Evolutionary conservation across 139 green algal species (phyloP).

Genomic region (Mesotaenium endlicherianum): DNA sequence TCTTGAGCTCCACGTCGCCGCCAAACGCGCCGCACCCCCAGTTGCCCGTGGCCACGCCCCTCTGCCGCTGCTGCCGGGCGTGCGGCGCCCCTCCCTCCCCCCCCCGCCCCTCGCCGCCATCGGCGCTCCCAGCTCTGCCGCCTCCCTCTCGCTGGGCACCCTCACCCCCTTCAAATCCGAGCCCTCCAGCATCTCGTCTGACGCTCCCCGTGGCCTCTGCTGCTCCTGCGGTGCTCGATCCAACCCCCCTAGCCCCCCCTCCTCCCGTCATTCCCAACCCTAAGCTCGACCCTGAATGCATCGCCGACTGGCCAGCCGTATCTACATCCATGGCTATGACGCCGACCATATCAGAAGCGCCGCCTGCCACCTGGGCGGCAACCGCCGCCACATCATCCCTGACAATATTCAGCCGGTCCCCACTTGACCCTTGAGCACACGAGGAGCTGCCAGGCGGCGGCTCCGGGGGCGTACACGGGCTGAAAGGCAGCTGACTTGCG

Average conservation of each 20-base stretch:
- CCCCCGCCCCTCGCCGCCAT: not conserved
- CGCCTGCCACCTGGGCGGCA: not conserved
- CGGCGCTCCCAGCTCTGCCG: not conserved
- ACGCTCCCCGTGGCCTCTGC: too few relatives aligned
- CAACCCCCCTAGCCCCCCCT: not conserved
- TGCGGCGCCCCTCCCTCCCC: not conserved
- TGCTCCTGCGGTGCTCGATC: not conserved
- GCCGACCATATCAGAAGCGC: not conserved
- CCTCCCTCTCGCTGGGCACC: not conserved
- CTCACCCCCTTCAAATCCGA: too few relatives aligned
- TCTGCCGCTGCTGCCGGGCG: not conserved
- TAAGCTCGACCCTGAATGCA: not conserved
- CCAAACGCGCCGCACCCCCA: conserved; percentile 41
- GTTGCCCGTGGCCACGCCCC: conserved; percentile 24
- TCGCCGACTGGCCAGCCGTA: too few relatives aligned
- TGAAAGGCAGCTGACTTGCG: too few relatives aligned
- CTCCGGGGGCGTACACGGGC: too few relatives aligned
- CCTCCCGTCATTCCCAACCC: not conserved
- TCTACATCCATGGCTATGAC: not conserved
- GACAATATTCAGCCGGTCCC: too few relatives aligned
- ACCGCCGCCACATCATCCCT: too few relatives aligned
- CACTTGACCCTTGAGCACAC: too few relatives aligned
- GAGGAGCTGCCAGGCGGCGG: too few relatives aligned
- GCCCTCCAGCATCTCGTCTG: too few relatives aligned
- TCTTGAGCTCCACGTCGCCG: conserved; percentile 31